These are phyloP conservation scores for Primulina huaijiensis DNA, from an alignment of 257 asterid species.

Conservation along the genomic window DNA sequence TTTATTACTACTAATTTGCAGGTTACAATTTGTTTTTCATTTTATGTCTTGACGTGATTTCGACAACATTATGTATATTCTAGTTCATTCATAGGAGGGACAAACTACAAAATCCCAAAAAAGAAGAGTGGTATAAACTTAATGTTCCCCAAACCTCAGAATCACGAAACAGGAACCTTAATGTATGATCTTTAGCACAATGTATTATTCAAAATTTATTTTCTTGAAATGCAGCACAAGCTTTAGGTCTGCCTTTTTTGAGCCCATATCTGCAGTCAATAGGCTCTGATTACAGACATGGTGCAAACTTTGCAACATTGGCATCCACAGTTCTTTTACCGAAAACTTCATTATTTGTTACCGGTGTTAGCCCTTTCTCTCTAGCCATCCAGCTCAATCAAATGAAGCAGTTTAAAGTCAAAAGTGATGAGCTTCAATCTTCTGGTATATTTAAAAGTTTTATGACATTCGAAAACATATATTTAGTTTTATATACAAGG, in stretches of 20 bases:
- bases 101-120: background rate
- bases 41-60: background rate
- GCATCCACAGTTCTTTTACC: slow-evolving; percentile 76
- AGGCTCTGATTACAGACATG: slow-evolving; percentile 74
- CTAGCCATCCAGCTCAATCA: slow-evolving; percentile 79
- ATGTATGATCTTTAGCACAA: background rate
- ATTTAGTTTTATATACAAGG: background rate
- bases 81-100: background rate
- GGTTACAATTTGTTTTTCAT: background rate
- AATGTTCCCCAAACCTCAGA: no score
- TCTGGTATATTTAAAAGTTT: slow-evolving; percentile 27
- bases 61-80: no score
- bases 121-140: no score
- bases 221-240: slow-evolving; percentile 58
- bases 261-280: slow-evolving; percentile 75
- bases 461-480: background rate
- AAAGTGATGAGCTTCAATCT: slow-evolving; percentile 37
- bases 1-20: background rate
- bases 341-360: slow-evolving; percentile 58
- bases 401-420: slow-evolving; percentile 55
- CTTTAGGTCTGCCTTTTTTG: slow-evolving; percentile 58
- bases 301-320: slow-evolving; percentile 74
- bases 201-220: background rate
- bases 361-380: slow-evolving; percentile 77
- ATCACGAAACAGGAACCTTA: background rate